Evolutionary conservation across 208 protist species (phyloP).

Genomic region (Acanthamoeba culbertsoni): DNA sequence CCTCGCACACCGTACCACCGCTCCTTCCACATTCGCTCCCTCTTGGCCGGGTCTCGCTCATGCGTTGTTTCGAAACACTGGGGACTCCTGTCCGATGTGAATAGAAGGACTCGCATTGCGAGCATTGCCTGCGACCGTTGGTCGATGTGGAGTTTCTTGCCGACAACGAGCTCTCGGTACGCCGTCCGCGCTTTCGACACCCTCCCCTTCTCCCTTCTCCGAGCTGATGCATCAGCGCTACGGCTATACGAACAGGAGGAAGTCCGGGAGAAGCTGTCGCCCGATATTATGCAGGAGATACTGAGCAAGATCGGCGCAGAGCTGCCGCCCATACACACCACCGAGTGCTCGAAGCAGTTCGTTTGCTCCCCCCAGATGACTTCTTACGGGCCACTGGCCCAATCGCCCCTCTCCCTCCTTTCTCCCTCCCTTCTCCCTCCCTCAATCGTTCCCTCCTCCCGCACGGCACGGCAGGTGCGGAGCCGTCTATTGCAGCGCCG

Average conservation of each 20-base stretch:
- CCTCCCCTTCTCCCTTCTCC: neutral
- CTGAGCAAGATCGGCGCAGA: neutral
- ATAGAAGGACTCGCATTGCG: neutral
- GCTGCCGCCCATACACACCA: neutral
- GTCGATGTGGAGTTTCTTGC: neutral
- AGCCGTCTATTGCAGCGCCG: neutral
- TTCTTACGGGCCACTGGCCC: neutral
- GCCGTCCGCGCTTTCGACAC: neutral
- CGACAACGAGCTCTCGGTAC: neutral
- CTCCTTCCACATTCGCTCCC: neutral
- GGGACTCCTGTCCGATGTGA: neutral
- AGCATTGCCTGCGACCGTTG: slow-evolving; percentile 24
- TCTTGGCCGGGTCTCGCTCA: neutral
- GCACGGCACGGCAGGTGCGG: neutral
- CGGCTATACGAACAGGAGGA: too few species aligned
- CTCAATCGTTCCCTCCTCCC: neutral
- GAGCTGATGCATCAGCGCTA: too few species aligned
- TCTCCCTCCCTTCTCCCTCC: neutral
- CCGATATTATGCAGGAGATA: neutral
- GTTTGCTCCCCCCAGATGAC: neutral
- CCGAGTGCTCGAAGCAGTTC: neutral
- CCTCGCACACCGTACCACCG: neutral
- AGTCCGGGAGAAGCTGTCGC: neutral
- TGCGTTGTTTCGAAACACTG: too few species aligned
- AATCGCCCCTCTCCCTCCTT: neutral